Evolutionary conservation across 2,329 filamentous ascomycete species (phyloP).

Genomic region (Colletotrichum gigasporum): DNA sequence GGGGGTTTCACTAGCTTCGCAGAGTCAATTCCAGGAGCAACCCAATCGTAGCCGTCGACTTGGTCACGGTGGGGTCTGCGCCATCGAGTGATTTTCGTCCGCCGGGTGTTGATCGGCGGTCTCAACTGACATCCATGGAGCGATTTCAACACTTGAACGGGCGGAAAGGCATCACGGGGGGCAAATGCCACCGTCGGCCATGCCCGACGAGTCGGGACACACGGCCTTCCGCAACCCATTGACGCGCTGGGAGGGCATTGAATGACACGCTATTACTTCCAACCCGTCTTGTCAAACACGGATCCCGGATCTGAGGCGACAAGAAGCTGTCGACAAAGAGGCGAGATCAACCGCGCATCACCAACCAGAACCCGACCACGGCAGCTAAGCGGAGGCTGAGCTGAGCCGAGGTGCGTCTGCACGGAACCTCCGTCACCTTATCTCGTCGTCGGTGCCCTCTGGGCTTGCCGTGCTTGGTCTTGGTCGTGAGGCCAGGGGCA

Average conservation of each 20-base stretch:
- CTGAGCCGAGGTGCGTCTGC: too few relatives aligned
- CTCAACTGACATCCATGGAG: neutral
- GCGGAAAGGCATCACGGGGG: neutral
- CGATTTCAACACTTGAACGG: neutral
- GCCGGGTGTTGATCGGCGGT: slow-evolving; percentile 16
- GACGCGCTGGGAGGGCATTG: neutral
- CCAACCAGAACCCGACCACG: neutral
- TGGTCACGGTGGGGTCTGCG: neutral
- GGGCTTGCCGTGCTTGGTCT: neutral
- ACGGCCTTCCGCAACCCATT: neutral
- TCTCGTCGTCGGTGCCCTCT: neutral
- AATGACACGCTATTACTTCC: neutral
- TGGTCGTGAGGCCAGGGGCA: too few relatives aligned
- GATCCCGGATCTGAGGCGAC: slow-evolving; percentile 15
- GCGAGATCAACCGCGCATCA: slow-evolving; percentile 2
- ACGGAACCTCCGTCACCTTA: neutral
- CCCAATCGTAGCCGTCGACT: slow-evolving; percentile 2
- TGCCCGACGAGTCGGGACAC: slow-evolving; percentile 12
- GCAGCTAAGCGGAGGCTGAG: slow-evolving; percentile 4
- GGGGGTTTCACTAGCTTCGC: neutral
- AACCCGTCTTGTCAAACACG: neutral
- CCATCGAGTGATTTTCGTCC: neutral
- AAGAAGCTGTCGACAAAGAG: neutral
- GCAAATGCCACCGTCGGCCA: slow-evolving; percentile 7
- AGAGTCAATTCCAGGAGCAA: neutral